Evolutionary conservation across 2,329 filamentous ascomycete species (phyloP).

Genomic region (Diaporthe sp.): DNA sequence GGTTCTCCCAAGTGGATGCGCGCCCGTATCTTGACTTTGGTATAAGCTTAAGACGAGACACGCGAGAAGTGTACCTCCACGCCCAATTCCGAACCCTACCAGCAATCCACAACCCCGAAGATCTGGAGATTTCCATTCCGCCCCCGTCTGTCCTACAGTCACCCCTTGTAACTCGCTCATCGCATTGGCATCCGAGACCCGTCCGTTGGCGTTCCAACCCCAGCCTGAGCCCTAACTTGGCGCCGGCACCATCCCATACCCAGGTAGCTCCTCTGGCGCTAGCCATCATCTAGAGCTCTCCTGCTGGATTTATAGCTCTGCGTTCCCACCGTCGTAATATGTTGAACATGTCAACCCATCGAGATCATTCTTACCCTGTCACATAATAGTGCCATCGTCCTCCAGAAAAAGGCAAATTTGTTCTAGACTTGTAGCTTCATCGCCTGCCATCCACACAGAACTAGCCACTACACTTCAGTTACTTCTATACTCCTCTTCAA

Average conservation of each 20-base stretch:
- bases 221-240: constrained; percentile 13
- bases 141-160: background rate
- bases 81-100: background rate
- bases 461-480: background rate
- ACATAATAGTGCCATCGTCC: background rate
- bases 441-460: background rate
- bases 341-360: rapidly evolving
- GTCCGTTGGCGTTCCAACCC: constrained; percentile 21
- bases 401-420: background rate
- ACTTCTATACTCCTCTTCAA: constrained; percentile 37
- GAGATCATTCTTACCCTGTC: background rate
- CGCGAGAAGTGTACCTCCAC: background rate
- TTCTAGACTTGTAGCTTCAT: background rate
- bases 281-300: background rate
- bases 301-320: background rate
- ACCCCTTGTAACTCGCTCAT: constrained; percentile 13
- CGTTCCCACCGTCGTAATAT: background rate
- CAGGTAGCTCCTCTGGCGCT: constrained; percentile 11
- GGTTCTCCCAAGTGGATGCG: background rate
- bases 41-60: constrained; percentile 18
- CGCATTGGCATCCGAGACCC: constrained; percentile 21
- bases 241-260: constrained; percentile 10
- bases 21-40: constrained; percentile 1
- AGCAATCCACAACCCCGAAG: background rate
- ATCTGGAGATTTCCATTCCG: background rate